Base-by-base conservation (phyloP, 1,284 basidiomycete genomes). In the Boletus smithii region DNA sequence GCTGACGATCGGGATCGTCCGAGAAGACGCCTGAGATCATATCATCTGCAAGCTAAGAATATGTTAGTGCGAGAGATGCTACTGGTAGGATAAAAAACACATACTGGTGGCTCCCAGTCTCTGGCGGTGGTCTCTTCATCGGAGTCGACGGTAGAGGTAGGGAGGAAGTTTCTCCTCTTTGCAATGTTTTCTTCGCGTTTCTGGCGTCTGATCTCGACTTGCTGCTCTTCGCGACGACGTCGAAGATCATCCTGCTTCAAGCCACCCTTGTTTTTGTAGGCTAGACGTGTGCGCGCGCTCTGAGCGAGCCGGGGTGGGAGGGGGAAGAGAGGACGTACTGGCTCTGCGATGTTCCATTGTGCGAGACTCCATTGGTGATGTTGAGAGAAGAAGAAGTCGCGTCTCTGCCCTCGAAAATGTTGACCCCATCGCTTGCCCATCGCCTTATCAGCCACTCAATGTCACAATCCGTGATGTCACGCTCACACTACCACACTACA, bases 181-280 rank as follows among this genome's bases (percentile, higher is more conserved):
- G 94, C 90, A 53, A 97, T 95, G 67, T 92, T 94, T 71, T 97
- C 94, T 67, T 97, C 94, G 59, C 95, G 81, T 75, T 97, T 97
- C 74, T 94, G 91, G 65, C 91, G 82, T 66, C 94, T 81, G 76
- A 97, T 97, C 77, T 97, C 95, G 50, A 97, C 94, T 66, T 97
- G 93, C 68, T 95, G 91, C 68, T 97, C 94, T 70, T 97, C 94
- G 54, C 94, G 84, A 68, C 94, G 85, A 71, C 93, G 87, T 65
- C 95, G 83, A 60, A 97, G 87, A 59, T 88, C 87, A 55, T 93
- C 90, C 60, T 83, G 83, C 69, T 91, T 91, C 56, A 92, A 74
- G 56, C 77, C 83, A 55, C 87, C 85, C 69, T 91, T 92, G 71
- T 81, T 86, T 77, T 93, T 83, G 67, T 77, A 83, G 51, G 75